These are phyloP conservation scores for Helicocarpus griseus DNA, from an alignment of 2,329 filamentous ascomycete species.

Conservation along the genomic window DNA sequence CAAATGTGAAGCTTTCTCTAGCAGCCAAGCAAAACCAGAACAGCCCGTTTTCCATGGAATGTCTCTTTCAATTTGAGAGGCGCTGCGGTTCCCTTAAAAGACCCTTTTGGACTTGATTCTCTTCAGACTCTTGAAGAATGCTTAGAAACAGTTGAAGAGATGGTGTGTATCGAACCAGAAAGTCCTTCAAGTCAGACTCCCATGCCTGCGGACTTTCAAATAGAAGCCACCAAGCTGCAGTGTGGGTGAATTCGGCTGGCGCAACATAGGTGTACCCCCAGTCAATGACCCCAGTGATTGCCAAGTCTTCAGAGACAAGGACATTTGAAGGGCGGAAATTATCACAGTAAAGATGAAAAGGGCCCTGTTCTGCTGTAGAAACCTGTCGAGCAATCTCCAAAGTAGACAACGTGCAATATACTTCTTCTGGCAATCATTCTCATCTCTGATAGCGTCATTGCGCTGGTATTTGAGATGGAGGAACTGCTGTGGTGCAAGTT, in stretches of 20 bases:
- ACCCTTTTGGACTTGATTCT: constrained; percentile 1
- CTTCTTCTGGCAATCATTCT: constrained; percentile 33
- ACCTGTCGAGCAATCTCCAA: constrained; percentile 19
- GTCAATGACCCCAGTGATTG: constrained; percentile 21
- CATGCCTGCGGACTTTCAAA: constrained; percentile 11
- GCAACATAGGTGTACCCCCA: constrained; percentile 9
- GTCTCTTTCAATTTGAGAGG: constrained; percentile 11
- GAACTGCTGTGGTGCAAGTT: constrained; percentile 8
- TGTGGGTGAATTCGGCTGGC: constrained; percentile 7
- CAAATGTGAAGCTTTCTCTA: constrained; percentile 12
- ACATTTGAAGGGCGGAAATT: constrained; percentile 20
- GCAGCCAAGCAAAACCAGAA: constrained; percentile 15
- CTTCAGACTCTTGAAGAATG: constrained; percentile 3
- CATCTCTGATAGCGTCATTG: constrained; percentile 27
- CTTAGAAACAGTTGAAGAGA: constrained; percentile 6
- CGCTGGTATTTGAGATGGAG: constrained; percentile 30
- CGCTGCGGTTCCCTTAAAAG: constrained; percentile 7
- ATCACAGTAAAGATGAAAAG: constrained; percentile 20
- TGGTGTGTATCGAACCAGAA: constrained; percentile 4
- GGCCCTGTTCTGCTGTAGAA: constrained; percentile 10
- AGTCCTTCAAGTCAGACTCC: constrained; percentile 7
- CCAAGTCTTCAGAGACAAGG: constrained; percentile 12
- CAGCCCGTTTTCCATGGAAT: constrained; percentile 12
- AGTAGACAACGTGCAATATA: constrained; percentile 35
- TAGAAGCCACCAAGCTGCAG: constrained; percentile 10